These are phyloP conservation scores for Solanum rostratum DNA, from an alignment of 257 asterid genomes.

Conservation along the genomic window DNA sequence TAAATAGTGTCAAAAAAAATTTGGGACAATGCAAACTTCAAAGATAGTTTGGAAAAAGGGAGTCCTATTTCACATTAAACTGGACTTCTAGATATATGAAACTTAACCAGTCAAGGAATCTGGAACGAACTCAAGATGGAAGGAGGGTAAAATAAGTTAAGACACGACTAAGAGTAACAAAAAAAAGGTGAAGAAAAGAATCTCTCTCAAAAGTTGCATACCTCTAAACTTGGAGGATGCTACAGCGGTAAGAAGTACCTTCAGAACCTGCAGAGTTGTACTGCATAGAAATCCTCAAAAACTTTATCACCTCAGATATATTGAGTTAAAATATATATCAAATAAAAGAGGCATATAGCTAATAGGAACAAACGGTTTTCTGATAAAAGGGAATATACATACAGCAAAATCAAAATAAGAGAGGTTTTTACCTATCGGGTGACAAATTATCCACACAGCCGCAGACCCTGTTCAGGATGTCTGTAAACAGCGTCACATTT, in stretches of 20 bases:
- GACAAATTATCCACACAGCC: constrained; percentile 88
- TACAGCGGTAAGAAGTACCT: constrained; percentile 94
- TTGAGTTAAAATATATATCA: neutral
- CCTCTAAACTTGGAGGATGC: constrained; percentile 93
- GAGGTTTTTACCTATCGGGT: constrained; percentile 64
- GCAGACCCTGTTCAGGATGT: constrained; percentile 82
- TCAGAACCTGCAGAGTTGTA: constrained; percentile 92
- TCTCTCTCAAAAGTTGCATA: constrained; percentile 17
- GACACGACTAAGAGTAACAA: neutral
- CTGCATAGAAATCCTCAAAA: constrained; percentile 42
- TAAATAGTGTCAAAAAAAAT: neutral
- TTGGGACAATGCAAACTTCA: neutral
- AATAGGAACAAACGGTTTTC: neutral
- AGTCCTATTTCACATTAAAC: neutral
- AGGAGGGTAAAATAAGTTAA: neutral
- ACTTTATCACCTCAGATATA: neutral
- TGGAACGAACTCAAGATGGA: neutral
- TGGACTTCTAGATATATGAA: neutral
- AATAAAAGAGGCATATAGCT: neutral
- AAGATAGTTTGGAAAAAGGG: neutral
- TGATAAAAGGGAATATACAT: neutral
- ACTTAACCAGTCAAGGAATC: neutral
- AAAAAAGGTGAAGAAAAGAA: neutral
- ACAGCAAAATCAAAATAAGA: neutral
- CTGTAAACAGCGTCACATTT: constrained; percentile 60